Evolutionary conservation across 495 filamentous ascomycete species (phyloP).

Genomic region (Sabuloglossum arenarium): DNA sequence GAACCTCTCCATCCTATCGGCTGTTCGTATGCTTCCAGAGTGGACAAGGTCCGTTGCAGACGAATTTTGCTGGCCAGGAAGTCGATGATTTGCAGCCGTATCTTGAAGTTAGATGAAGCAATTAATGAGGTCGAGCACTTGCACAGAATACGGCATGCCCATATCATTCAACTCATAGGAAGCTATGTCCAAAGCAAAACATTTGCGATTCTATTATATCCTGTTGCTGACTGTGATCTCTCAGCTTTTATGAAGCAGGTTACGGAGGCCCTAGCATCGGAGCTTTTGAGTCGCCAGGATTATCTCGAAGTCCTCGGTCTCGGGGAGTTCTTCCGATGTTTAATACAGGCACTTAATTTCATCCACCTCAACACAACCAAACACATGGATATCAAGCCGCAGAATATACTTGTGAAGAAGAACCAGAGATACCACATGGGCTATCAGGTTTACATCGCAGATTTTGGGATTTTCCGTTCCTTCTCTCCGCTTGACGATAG

Average conservation of each 20-base stretch:
- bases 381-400: slow-evolving; percentile 13
- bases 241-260: slow-evolving; percentile 3
- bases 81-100: slow-evolving; percentile 6
- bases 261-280: background rate
- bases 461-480: background rate
- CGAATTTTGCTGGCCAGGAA: slow-evolving; percentile 10
- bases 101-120: slow-evolving; percentile 4
- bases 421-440: background rate
- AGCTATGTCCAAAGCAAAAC: slow-evolving; percentile 6
- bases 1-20: slow-evolving; percentile 5
- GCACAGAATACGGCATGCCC: slow-evolving; percentile 6
- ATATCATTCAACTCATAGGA: slow-evolving; percentile 10
- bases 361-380: slow-evolving; percentile 7
- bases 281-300: background rate
- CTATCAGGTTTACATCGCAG: background rate
- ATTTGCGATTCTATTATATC: slow-evolving; percentile 10
- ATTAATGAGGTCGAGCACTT: slow-evolving; percentile 10
- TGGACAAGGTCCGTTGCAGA: slow-evolving; percentile 10
- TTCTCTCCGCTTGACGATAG: background rate
- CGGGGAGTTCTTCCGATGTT: slow-evolving; percentile 7
- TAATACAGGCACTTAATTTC: slow-evolving; percentile 3
- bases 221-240: slow-evolving; percentile 8
- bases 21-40: slow-evolving; percentile 2
- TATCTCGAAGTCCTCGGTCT: background rate
- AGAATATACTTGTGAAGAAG: slow-evolving; percentile 9